Base-by-base conservation (phyloP, 1,139 yeast species). In the Pichia sp. region DNA sequence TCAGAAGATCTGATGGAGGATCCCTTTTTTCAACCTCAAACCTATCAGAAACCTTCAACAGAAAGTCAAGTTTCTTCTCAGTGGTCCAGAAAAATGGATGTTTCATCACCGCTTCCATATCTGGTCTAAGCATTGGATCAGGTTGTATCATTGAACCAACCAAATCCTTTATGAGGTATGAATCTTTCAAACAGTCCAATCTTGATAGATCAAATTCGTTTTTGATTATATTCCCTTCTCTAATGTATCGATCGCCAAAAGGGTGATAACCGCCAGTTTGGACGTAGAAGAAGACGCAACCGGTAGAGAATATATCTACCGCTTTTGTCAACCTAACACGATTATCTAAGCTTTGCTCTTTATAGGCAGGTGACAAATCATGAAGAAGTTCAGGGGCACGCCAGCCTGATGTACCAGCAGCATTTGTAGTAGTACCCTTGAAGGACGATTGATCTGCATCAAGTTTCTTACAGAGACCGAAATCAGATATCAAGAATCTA, bases 331-430 rank as follows among this genome's bases (percentile, higher is more conserved):
- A 67, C 37, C 96, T 66, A 47, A 84, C 74, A 38, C 67, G 25
- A 67, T 58, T 13, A 55, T 48, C 4, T 46, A 82, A 72, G 38
- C 66, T 25, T 66, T 58, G 9, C 56, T 49, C 10, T 2, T 22
- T 11, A 26, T 35, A 41, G 4, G 43, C 42, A 2, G 40, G 38
- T 6, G 47, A 41, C 12, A 40, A 27, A 21, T 43, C 74, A 27
- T 74, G 63, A 29, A 85, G 61, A 25, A 91, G 64, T 54, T 91
- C 99, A 0, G 98, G 98, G 0, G 98, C 97, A 49, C 97, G 72
- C 98, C 98, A 91, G 2, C 99, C 99, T 7, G 91, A 75, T 0
- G 98, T 91, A 3, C 99, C 99, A 0, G 96, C 95, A 10, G 94
- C 94, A 52, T 86, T 82, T 22, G 87, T 87, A 1, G 91, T 79